Conservation (phyloP, 2,329 filamentous ascomycete species). For the Xylaria sp. region DNA sequence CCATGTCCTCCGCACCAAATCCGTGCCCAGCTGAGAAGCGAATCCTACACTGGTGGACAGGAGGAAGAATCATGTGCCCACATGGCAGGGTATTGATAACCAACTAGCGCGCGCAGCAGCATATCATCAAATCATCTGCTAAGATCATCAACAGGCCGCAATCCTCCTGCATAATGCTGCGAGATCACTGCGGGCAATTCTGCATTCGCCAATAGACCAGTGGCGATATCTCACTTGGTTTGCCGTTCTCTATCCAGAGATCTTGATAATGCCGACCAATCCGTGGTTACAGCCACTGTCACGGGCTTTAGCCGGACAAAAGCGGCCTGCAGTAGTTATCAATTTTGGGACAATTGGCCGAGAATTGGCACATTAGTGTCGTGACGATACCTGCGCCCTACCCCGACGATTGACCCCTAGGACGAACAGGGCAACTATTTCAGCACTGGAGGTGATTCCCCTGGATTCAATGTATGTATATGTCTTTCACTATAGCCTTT, state of each 20-base stretch:
- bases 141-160: slow-evolving; percentile 18
- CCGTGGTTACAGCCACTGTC: background rate
- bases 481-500: slow-evolving; percentile 5
- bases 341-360: background rate
- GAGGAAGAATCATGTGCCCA: slow-evolving; percentile 23
- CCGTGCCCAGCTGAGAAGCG: slow-evolving; percentile 22
- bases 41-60: slow-evolving; percentile 22
- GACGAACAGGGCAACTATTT: background rate
- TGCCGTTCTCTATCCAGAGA: background rate
- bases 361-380: background rate
- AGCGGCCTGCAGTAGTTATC: background rate
- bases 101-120: slow-evolving; percentile 17
- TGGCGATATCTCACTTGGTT: background rate
- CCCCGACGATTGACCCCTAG: too few relatives aligned
- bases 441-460: background rate
- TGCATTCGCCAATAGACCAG: background rate
- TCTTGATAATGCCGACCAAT: background rate
- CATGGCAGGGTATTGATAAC: slow-evolving; percentile 9
- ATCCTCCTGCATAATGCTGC: slow-evolving; percentile 20
- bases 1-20: slow-evolving; percentile 12
- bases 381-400: too few relatives aligned
- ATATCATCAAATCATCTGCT: slow-evolving; percentile 14
- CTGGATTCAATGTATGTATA: slow-evolving; percentile 1
- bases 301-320: background rate
- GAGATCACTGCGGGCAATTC: slow-evolving; percentile 16